Base-by-base conservation (phyloP, 1,284 basidiomycete genomes). In the Cryptococcus sp. region DNA sequence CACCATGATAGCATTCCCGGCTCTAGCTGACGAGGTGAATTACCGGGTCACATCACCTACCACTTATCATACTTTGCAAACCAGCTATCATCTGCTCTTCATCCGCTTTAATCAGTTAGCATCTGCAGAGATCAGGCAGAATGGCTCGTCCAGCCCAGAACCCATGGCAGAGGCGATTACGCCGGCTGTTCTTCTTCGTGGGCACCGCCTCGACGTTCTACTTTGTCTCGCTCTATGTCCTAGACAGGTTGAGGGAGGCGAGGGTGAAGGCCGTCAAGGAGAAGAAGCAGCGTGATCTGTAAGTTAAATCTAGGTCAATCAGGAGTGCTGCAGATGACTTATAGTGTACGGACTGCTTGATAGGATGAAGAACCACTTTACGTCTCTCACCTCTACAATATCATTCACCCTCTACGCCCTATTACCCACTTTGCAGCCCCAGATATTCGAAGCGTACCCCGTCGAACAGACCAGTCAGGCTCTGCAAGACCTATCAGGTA, bases 391-490 rank as follows among this genome's bases (percentile, higher is more conserved):
- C 50, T 76, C 74, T 15, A 78, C 73, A 5, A 73, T 78, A 25
- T 74, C 73, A 19, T 76, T 76, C 62, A 79, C 78, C 3, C 68
- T 79, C 43, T 79, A 79, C 50, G 77, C 77, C 13, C 69, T 79
- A 11, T 61, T 79, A 2, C 78, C 78, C 13, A 78, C 75, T 0
- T 64, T 79, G 23, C 68, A 71, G 27, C 70, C 72, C 1, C 73
- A 76, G 49, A 61, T 79, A 5, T 64, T 70, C 41, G 65, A 63
- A 1, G 67, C 65, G 3, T 76, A 76, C 55, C 68, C 74, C 16
- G 73, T 78, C 27, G 77, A 79, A 62, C 23, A 48, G 1, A 75
- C 69, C 1, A 67, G 66, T 47, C 71, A 73, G 39, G 71, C 73
- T 5, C 58, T 79, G 11, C 73, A 72, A 52, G 61, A 55, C 10